phyloP scores from a whole-genome alignment of 140 eudicot genomes.

The Cichorium intybus region DNA sequence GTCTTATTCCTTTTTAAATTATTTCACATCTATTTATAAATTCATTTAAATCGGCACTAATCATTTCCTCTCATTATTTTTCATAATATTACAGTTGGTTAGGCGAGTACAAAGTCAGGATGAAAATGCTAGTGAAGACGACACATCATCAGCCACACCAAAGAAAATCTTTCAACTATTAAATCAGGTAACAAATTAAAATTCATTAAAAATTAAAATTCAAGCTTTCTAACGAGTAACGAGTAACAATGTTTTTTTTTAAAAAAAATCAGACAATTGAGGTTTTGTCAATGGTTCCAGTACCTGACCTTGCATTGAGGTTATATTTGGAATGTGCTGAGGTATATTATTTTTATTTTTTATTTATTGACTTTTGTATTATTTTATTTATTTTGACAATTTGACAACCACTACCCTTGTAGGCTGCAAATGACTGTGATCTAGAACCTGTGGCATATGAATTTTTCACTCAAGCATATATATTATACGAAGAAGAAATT shows the following conservation, averaged over 20 bases:
- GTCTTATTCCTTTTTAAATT: constrained; percentile 32
- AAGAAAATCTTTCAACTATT: constrained; percentile 84
- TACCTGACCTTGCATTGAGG: constrained; percentile 87
- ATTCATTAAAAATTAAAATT: background rate
- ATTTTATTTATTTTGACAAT: background rate
- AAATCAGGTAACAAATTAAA: constrained; percentile 57
- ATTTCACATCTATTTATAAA: background rate
- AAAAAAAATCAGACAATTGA: constrained; percentile 84
- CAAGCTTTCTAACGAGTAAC: background rate
- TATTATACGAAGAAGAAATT: constrained; percentile 95
- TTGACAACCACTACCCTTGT: constrained; percentile 18
- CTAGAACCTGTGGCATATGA: constrained; percentile 98
- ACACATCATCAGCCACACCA: constrained; percentile 68
- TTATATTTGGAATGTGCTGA: constrained; percentile 95
- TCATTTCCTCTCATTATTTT: constrained; percentile 1
- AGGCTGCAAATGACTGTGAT: constrained; percentile 98
- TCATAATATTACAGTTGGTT: constrained; percentile 55
- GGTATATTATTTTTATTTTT: constrained; percentile 39
- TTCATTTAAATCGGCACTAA: background rate
- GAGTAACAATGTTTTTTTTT: background rate
- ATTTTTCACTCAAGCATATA: constrained; percentile 97
- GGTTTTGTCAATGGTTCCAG: constrained; percentile 69
- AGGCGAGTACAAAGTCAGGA: constrained; percentile 78
- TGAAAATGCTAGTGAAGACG: constrained; percentile 67
- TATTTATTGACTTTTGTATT: background rate